A percentile compares a stretch with the other conserved stretches of the same genome.
Conservation (phyloP, 169 alveolate genomes). For the Cryptosporidium ryanae region DNA sequence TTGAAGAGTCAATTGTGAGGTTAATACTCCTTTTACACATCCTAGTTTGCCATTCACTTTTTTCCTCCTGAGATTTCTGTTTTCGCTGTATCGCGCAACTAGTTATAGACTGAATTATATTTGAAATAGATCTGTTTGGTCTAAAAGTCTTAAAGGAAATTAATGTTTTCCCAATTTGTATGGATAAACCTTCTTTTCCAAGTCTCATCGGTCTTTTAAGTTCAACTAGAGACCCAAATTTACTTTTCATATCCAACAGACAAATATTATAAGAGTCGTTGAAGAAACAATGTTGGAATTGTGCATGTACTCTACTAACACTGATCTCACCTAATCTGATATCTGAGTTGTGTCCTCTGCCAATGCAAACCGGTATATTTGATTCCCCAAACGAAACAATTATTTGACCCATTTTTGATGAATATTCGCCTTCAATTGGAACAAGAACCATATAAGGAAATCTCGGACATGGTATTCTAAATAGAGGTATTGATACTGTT, state of each 20-base stretch:
- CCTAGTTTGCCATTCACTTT: not conserved
- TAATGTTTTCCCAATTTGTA: slow-evolving; percentile 52
- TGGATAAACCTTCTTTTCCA: slow-evolving; percentile 52
- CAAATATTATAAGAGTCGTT: slow-evolving; percentile 22
- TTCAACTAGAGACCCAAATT: slow-evolving; percentile 68
- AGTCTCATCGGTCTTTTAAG: slow-evolving; percentile 48
- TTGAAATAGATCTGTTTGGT: slow-evolving; percentile 26
- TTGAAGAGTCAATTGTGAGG: slow-evolving; percentile 52
- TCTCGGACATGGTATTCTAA: slow-evolving; percentile 68
- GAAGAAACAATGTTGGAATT: slow-evolving; percentile 55
- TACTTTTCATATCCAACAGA: slow-evolving; percentile 50
- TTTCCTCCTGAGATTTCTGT: not conserved
- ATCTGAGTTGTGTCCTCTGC: slow-evolving; percentile 87
- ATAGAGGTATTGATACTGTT: slow-evolving; percentile 10
- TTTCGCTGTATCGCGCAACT: slow-evolving; percentile 45
- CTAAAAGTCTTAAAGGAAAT: slow-evolving; percentile 46
- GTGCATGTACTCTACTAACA: slow-evolving; percentile 83
- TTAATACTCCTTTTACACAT: slow-evolving; percentile 6
- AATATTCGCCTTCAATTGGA: slow-evolving; percentile 59
- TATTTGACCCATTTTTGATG: slow-evolving; percentile 59
- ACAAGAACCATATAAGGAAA: slow-evolving; percentile 69
- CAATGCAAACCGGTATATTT: slow-evolving; percentile 75
- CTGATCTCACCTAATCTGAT: slow-evolving; percentile 87
- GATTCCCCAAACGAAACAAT: slow-evolving; percentile 67
- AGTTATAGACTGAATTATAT: slow-evolving; percentile 10